phyloP scores from a whole-genome alignment of 208 protist species.

The Crithidia expoeki region DNA sequence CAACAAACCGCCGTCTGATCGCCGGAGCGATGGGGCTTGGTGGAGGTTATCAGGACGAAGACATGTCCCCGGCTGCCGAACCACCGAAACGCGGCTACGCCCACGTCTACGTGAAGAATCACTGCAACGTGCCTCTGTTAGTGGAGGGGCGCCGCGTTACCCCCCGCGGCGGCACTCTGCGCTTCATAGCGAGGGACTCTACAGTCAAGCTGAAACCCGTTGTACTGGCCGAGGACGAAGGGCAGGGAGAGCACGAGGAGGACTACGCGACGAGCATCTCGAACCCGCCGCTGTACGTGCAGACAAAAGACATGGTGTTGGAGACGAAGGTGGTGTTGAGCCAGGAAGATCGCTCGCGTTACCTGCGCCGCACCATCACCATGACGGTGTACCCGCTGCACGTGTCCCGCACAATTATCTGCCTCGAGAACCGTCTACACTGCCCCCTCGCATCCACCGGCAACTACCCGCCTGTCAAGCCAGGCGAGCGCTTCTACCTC shows the following conservation, averaged over 20 bases:
- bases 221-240: conserved; percentile 16
- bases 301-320: conserved; percentile 57
- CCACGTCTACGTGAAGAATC: conserved; percentile 57
- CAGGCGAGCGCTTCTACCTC: conserved; percentile 67
- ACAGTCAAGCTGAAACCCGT: conserved; percentile 37
- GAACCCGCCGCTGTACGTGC: conserved; percentile 64
- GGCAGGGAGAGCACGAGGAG: conserved; percentile 22
- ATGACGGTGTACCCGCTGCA: conserved; percentile 78
- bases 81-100: conserved; percentile 38
- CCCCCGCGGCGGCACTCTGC: conserved; percentile 48
- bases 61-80: not conserved
- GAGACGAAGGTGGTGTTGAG: conserved; percentile 53
- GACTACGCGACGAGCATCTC: conserved; percentile 54
- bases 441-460: conserved; percentile 35
- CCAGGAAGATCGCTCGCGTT: conserved; percentile 38
- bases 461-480: conserved; percentile 37
- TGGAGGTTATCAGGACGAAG: not conserved
- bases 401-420: conserved; percentile 62
- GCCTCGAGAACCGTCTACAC: conserved; percentile 74
- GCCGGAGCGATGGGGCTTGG: not conserved
- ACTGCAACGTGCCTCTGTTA: conserved; percentile 47
- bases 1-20: conserved; percentile 15
- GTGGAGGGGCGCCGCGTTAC: conserved; percentile 38
- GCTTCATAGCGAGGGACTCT: conserved; percentile 37
- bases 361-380: conserved; percentile 55